Percentiles rank a stretch among this genome's conserved stretches.
Evolutionary conservation across 306 rosid genomes (phyloP).

Genomic region (Cyamopsis tetragonoloba): DNA sequence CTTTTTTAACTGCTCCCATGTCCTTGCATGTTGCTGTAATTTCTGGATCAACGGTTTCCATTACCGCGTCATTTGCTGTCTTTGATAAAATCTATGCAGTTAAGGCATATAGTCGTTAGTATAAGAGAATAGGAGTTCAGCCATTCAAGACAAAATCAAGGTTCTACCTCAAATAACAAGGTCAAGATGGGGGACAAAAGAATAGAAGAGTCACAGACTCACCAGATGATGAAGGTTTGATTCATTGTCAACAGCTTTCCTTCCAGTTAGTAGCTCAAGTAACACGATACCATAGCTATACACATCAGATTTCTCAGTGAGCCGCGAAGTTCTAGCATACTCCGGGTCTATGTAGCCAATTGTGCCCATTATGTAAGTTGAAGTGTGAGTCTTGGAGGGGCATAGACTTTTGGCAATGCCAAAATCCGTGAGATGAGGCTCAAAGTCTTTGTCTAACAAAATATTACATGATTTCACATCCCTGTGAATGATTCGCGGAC

Average conservation of each 20-base stretch:
- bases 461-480: slow-evolving; percentile 81
- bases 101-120: neutral
- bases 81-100: slow-evolving; percentile 61
- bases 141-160: neutral
- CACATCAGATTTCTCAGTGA: slow-evolving; percentile 81
- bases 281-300: slow-evolving; percentile 80
- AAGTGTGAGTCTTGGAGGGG: slow-evolving; percentile 61
- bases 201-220: slow-evolving; percentile 11
- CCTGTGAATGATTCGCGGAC: slow-evolving; percentile 85
- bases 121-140: too few relatives aligned
- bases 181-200: neutral
- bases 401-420: slow-evolving; percentile 80
- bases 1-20: slow-evolving; percentile 69
- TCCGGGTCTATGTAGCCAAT: slow-evolving; percentile 89
- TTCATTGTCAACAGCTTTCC: slow-evolving; percentile 80
- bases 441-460: slow-evolving; percentile 66
- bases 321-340: slow-evolving; percentile 81
- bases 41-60: slow-evolving; percentile 81
- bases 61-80: slow-evolving; percentile 64
- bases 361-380: slow-evolving; percentile 79
- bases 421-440: slow-evolving; percentile 78
- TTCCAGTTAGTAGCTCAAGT: slow-evolving; percentile 75
- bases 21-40: slow-evolving; percentile 62
- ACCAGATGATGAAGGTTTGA: slow-evolving; percentile 81
- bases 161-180: neutral